These are phyloP conservation scores for Solanum arcanum DNA, from an alignment of 257 asterid species.

Conservation along the genomic window DNA sequence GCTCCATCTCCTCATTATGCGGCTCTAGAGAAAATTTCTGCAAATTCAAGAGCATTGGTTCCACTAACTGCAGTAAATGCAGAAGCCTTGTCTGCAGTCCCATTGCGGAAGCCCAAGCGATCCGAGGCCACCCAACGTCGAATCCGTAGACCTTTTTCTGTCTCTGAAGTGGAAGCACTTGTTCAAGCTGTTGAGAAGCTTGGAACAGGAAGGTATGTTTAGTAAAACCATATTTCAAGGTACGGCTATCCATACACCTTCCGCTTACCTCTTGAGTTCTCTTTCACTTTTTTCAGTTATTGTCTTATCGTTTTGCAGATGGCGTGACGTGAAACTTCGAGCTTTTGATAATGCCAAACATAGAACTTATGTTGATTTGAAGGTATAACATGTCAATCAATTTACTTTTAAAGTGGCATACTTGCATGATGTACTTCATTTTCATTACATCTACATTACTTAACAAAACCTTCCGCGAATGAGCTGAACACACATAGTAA, in stretches of 20 bases:
- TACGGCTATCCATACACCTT: neutral
- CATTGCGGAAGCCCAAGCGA: conserved; percentile 68
- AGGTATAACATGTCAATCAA: conserved; percentile 29
- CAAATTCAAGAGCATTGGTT: conserved; percentile 62
- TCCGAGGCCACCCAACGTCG: conserved; percentile 82
- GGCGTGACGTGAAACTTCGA: conserved; percentile 94
- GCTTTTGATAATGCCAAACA: conserved; percentile 87
- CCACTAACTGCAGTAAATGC: conserved; percentile 34
- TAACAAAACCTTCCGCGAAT: neutral
- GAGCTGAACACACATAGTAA: neutral
- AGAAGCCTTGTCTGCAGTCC: conserved; percentile 48
- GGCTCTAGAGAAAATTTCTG: conserved; percentile 34
- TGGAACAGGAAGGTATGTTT: conserved; percentile 82
- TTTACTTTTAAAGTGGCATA: neutral
- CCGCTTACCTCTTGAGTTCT: neutral
- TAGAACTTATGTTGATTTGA: conserved; percentile 89
- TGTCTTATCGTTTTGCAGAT: conserved; percentile 33
- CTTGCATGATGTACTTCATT: neutral
- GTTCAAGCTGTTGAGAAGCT: conserved; percentile 98
- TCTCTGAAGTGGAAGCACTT: conserved; percentile 87
- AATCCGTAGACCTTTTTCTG: conserved; percentile 92
- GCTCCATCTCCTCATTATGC: conserved; percentile 57
- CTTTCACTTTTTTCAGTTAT: neutral
- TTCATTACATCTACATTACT: neutral
- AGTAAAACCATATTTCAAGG: neutral